Conservation (phyloP, 2,329 filamentous ascomycete genomes). For the Calonectria montana region DNA sequence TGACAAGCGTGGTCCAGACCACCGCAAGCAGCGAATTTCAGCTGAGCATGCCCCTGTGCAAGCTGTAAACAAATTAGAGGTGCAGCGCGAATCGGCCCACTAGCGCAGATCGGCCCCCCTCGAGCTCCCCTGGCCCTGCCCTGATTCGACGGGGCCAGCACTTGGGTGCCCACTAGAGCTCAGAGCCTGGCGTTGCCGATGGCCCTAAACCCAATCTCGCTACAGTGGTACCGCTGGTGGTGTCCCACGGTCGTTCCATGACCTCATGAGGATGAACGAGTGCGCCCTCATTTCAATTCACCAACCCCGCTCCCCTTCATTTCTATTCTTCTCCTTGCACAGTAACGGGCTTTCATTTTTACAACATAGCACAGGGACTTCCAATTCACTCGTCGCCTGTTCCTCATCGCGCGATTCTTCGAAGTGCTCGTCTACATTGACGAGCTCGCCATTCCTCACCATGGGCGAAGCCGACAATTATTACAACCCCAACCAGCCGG, state of each 20-base stretch:
- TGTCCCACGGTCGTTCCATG: conserved; percentile 10
- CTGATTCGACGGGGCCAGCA: conserved; percentile 2
- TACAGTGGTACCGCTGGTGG: not conserved
- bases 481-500: conserved; percentile 39
- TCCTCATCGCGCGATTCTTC: not conserved
- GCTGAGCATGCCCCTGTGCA: not conserved
- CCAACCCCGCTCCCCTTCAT: not conserved
- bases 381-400: not conserved
- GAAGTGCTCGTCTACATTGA: not conserved
- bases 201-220: conserved; percentile 16
- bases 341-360: not conserved
- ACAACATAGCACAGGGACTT: not conserved
- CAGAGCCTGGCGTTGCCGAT: conserved; percentile 5
- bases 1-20: not conserved
- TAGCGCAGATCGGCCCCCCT: conserved; percentile 2
- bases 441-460: conserved; percentile 10
- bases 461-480: conserved; percentile 53
- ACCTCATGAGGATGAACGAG: conserved; percentile 12
- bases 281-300: conserved; percentile 2
- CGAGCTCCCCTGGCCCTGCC: not conserved
- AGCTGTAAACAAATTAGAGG: conserved; percentile 2
- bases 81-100: conserved; percentile 17
- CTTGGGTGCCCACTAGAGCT: conserved; percentile 5
- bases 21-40: not conserved
- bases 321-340: not conserved